Evolutionary conservation across 257 asterid species (phyloP), one percentile per base, ranked within the genome.

Genomic region (Anisodus acutangulus): DNA sequence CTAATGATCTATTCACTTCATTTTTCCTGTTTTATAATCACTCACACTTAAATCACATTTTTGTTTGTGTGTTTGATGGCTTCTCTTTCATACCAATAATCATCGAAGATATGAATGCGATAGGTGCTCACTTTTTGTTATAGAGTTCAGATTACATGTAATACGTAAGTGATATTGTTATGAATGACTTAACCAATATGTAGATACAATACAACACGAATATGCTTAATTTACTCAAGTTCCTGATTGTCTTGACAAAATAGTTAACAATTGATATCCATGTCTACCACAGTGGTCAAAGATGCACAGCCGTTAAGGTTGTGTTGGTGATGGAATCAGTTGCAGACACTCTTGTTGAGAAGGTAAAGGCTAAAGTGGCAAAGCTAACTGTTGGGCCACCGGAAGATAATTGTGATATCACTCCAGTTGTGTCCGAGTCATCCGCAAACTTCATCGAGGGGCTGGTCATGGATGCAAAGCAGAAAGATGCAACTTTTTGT

Each of bases 361-460:
- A 93, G 89, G 95, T 96, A 57, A 96, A 92, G 17, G 89, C 95
- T 13, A 91, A 89, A 80, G 94, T 96, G 86, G 97, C 97, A 10
- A 93, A 92, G 80, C 84, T 96, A 66, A 93, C 90, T 0, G 95
- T 96, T 4, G 99, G 99, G 3, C 89, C 95, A 51, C 97, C 95
- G 0, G 97, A 91, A 87, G 90, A 92, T 26, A 88, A 96, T 45
- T 91, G 92, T 41, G 99, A 96, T 43, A 96, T 94, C 85, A 96
- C 98, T 41, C 94, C 99, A 3, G 98, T 96, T 6, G 95, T 96
- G 10, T 92, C 99, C 1, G 98, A 96, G 78, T 92, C 99, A 37
- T 96, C 99, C 0, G 97, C 98, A n/a, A 93, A 94, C 92, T 96
- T 93, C 82, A 96, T 96, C 3, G 99, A 96, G 84, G 98, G 98